Conservation (phyloP, 139 green algal genomes). For the Chlorella sp. region DNA sequence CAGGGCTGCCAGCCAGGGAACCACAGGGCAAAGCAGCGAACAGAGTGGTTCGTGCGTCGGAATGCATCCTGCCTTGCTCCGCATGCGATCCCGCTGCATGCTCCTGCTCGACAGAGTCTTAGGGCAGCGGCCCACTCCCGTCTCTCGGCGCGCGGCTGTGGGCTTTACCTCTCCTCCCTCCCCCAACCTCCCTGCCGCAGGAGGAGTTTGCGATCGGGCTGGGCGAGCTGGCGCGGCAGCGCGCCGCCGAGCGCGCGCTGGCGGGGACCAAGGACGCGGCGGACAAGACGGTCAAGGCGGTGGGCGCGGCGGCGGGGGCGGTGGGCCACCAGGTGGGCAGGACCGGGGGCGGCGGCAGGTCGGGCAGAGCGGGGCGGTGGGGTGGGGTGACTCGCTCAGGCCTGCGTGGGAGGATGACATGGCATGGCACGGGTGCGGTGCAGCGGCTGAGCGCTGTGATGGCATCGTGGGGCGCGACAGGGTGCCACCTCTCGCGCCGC, state of each 20-base stretch:
- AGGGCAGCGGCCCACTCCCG: background rate
- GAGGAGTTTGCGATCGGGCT: constrained; percentile 31
- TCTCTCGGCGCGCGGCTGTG: background rate
- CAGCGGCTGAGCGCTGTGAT: background rate
- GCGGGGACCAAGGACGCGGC: constrained; percentile 21
- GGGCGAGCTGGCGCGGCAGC: constrained; percentile 5
- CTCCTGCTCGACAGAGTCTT: background rate
- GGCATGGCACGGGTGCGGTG: background rate
- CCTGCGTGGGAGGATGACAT: background rate
- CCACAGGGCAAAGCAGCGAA: too few relatives aligned
- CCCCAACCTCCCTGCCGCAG: background rate
- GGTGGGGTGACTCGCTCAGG: background rate
- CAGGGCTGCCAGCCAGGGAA: too few relatives aligned
- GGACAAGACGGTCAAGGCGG: background rate
- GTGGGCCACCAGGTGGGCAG: constrained; percentile 17
- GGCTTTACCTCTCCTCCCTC: background rate
- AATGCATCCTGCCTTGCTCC: background rate
- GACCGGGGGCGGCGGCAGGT: background rate
- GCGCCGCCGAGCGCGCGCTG: constrained; percentile 9
- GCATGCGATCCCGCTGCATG: background rate
- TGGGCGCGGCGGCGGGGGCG: background rate
- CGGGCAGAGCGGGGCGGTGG: background rate
- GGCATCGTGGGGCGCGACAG: background rate
- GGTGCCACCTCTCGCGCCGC: background rate
- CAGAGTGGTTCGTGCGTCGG: background rate